phyloP scores from a whole-genome alignment of 2,329 filamentous ascomycete species.

The Aureobasidium sp. region DNA sequence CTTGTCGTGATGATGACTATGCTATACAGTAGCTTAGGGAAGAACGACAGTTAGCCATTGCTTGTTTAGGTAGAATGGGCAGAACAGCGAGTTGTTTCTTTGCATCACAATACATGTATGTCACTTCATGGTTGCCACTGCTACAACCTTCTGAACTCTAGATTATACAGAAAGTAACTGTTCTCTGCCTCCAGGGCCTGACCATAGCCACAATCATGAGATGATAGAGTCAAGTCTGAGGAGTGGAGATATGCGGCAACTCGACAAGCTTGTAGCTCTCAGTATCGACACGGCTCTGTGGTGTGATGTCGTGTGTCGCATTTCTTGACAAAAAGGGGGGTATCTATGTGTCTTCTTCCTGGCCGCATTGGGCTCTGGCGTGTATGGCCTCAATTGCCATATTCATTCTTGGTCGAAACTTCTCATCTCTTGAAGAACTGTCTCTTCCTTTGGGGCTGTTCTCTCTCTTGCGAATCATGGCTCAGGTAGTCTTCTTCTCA shows the following conservation, averaged over 20 bases:
- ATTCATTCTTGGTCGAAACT: background rate
- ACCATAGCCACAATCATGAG: too few relatives aligned
- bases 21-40: background rate
- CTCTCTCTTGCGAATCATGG: background rate
- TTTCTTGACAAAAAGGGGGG: background rate
- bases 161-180: too few relatives aligned
- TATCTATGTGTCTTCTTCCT: constrained; percentile 4
- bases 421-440: background rate
- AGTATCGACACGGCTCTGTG: background rate
- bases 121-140: background rate
- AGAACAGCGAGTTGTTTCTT: background rate
- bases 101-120: background rate
- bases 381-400: background rate
- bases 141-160: background rate
- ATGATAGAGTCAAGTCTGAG: too few relatives aligned
- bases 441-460: background rate
- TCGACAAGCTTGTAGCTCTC: background rate
- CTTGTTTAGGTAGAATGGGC: background rate
- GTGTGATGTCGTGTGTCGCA: background rate
- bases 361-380: background rate
- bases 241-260: too few relatives aligned
- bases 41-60: background rate
- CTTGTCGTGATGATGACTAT: background rate
- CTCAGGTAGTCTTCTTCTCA: background rate
- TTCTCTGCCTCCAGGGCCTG: background rate